phyloP scores from a whole-genome alignment of 163 green algal species.

The Prototheca wickerhamii region DNA sequence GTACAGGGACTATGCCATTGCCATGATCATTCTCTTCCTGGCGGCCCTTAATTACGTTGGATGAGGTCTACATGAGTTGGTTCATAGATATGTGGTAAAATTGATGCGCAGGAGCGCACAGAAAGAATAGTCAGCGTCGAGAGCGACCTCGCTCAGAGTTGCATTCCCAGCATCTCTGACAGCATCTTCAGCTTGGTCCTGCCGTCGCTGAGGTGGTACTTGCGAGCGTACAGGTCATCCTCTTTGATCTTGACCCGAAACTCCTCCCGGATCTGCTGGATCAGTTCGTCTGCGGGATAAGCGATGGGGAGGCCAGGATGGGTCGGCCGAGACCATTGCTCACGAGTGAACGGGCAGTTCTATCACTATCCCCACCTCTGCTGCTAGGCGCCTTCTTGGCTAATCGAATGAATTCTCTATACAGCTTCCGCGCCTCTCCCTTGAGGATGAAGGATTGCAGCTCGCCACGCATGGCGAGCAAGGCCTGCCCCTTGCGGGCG shows the following conservation, averaged over 20 bases:
- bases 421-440: background rate
- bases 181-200: slow-evolving; percentile 8
- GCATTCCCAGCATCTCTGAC: slow-evolving; percentile 4
- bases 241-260: slow-evolving; percentile 26
- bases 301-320: no score
- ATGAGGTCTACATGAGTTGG: slow-evolving; percentile 16
- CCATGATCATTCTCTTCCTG: slow-evolving; percentile 59
- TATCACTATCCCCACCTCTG: background rate
- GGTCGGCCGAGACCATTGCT: no score
- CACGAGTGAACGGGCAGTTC: background rate
- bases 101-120: background rate
- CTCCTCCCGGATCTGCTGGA: slow-evolving; percentile 21
- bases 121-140: background rate
- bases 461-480: background rate
- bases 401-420: background rate
- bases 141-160: background rate
- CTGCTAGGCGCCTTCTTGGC: background rate
- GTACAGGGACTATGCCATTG: slow-evolving; percentile 73
- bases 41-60: slow-evolving; percentile 69
- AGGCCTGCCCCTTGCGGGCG: background rate
- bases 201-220: slow-evolving; percentile 46
- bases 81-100: background rate
- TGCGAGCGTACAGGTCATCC: slow-evolving; percentile 33
- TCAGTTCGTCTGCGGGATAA: slow-evolving; percentile 42
- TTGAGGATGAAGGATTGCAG: slow-evolving; percentile 2